These are phyloP conservation scores for Bodo saltans DNA, from an alignment of 78 protist genomes.

Conservation along the genomic window DNA sequence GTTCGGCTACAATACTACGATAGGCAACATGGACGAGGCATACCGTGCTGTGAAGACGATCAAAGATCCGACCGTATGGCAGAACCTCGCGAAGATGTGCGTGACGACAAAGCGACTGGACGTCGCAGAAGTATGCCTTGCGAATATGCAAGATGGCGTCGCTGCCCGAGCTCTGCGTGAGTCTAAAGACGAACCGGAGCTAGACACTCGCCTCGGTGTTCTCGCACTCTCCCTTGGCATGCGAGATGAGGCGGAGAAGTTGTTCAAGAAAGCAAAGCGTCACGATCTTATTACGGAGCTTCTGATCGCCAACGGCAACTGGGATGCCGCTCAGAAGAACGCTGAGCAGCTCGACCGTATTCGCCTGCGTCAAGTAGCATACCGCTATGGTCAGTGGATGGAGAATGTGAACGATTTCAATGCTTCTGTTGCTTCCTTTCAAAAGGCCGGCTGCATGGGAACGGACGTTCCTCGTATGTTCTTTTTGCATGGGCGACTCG, in stretches of 20 bases:
- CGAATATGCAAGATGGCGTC: slow-evolving; percentile 58
- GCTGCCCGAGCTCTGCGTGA: slow-evolving; percentile 45
- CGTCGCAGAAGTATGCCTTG: slow-evolving; percentile 71
- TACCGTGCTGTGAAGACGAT: slow-evolving; percentile 53
- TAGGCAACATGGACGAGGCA: slow-evolving; percentile 82
- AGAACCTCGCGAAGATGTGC: slow-evolving; percentile 71
- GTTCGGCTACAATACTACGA: slow-evolving; percentile 57
- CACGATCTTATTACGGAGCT: slow-evolving; percentile 52
- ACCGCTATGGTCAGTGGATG: slow-evolving; percentile 24
- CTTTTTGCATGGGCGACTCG: not conserved
- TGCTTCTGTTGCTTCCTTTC: slow-evolving; percentile 32
- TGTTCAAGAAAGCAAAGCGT: slow-evolving; percentile 43
- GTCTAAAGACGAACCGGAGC: slow-evolving; percentile 18
- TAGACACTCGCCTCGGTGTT: slow-evolving; percentile 59
- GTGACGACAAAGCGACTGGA: slow-evolving; percentile 60
- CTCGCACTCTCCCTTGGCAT: slow-evolving; percentile 64
- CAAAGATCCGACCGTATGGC: slow-evolving; percentile 55
- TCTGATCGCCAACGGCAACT: slow-evolving; percentile 26
- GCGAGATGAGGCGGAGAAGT: slow-evolving; percentile 49
- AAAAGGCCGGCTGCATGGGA: slow-evolving; percentile 30
- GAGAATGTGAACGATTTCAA: slow-evolving; percentile 43
- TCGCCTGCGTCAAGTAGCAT: slow-evolving; percentile 43
- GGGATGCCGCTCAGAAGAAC: slow-evolving; percentile 44
- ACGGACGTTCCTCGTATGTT: slow-evolving; percentile 64
- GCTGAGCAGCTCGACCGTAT: slow-evolving; percentile 61